A percentile compares a stretch with the other conserved stretches of the same genome.
Conservation (phyloP, 257 asterid genomes). For the Eucommia ulmoides region DNA sequence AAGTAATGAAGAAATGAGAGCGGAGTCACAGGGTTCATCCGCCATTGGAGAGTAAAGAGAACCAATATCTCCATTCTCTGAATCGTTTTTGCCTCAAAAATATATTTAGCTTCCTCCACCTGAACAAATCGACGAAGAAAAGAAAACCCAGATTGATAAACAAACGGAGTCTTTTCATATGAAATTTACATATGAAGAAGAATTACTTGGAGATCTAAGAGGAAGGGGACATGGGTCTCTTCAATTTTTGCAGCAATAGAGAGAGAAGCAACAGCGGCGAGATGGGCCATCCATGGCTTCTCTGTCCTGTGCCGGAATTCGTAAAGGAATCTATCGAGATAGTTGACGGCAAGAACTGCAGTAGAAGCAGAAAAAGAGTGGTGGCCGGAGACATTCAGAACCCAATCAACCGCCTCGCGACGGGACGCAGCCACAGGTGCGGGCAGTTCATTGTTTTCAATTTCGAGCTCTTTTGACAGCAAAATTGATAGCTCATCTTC, state of each 20-base stretch:
- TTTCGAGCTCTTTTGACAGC: too few relatives aligned
- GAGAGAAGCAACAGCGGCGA: conserved; percentile 45
- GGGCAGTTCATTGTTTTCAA: too few relatives aligned
- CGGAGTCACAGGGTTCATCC: conserved; percentile 55
- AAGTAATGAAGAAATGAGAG: conserved; percentile 42
- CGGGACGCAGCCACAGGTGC: conserved; percentile 24
- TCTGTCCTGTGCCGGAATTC: conserved; percentile 12
- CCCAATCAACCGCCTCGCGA: conserved; percentile 46
- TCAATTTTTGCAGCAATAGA: conserved; percentile 59
- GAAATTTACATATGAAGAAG: neutral
- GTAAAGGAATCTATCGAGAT: conserved; percentile 27
- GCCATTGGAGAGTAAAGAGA: conserved; percentile 47
- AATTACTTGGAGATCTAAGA: conserved; percentile 42
- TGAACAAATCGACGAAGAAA: conserved; percentile 1
- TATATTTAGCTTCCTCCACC: conserved; percentile 41
- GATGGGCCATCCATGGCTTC: conserved; percentile 49
- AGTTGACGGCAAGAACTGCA: conserved; percentile 45
- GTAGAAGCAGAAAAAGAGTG: conserved; percentile 42
- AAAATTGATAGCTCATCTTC: too few relatives aligned
- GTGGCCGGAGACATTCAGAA: conserved; percentile 24
- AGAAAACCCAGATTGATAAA: conserved; percentile 6
- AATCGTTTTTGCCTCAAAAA: conserved; percentile 50
- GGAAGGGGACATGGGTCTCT: conserved; percentile 42
- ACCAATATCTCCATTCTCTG: conserved; percentile 60
- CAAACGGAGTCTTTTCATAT: neutral